These are phyloP conservation scores for Pythium rhizo-oryzae DNA, from an alignment of 352 stramenopile genomes.

Conservation along the genomic window DNA sequence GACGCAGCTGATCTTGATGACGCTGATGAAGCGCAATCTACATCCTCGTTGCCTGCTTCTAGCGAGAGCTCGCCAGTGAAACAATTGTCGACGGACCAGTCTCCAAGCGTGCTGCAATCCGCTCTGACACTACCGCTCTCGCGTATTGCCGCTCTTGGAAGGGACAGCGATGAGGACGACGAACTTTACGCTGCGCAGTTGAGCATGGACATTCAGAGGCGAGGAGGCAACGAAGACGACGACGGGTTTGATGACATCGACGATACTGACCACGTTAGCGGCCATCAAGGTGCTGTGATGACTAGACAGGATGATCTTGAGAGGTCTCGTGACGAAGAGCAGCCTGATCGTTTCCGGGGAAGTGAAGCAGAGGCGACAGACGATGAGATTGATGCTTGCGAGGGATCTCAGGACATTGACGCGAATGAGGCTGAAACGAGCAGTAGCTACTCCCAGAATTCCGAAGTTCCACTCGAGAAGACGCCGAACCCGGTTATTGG, in stretches of 20 bases:
- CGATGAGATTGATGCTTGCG: no score
- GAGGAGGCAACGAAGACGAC: not conserved
- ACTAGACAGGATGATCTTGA: not conserved
- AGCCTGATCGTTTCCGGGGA: no score
- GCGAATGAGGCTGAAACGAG: not conserved
- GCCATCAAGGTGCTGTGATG: not conserved
- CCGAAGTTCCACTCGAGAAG: not conserved
- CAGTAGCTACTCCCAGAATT: no score
- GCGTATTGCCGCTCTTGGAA: not conserved
- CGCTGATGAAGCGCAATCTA: not conserved
- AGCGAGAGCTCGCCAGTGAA: constrained; percentile 1
- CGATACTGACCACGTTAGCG: not conserved
- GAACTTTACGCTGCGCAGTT: constrained; percentile 9
- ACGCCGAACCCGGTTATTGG: not conserved
- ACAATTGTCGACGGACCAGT: not conserved
- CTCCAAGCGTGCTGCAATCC: not conserved
- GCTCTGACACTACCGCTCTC: constrained; percentile 2
- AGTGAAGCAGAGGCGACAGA: not conserved
- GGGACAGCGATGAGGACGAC: constrained; percentile 15
- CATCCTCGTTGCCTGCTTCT: not conserved
- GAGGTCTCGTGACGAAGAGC: not conserved
- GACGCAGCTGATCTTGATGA: not conserved
- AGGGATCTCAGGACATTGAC: not conserved
- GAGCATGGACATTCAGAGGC: constrained; percentile 2
- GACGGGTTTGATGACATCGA: constrained; percentile 4